Evolutionary conservation across 345 rosid species (phyloP).

Genomic region (Rhodamnia rubescens): DNA sequence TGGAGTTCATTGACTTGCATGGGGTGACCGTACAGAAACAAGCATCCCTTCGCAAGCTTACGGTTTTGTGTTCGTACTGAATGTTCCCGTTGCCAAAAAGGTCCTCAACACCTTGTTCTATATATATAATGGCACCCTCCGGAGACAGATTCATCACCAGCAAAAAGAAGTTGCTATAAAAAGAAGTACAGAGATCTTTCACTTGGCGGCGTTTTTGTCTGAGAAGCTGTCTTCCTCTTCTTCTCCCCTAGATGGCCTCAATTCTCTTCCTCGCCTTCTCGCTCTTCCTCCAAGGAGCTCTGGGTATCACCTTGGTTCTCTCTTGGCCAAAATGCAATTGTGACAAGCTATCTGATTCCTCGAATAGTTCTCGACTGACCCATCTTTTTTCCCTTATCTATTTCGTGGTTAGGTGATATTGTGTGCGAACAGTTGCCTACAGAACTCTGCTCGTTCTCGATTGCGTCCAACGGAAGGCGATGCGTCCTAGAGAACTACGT

Average conservation of each 20-base stretch:
- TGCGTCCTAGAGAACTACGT: slow-evolving; percentile 59
- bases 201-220: neutral
- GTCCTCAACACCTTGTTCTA: neutral
- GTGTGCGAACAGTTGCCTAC: slow-evolving; percentile 57
- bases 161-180: neutral
- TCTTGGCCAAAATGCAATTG: neutral
- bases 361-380: neutral
- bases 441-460: slow-evolving; percentile 52
- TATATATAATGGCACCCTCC: neutral
- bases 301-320: neutral
- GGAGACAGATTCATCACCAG: neutral
- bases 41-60: neutral
- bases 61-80: neutral
- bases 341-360: neutral
- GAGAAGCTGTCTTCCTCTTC: neutral
- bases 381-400: neutral
- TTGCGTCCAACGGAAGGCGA: slow-evolving; percentile 66
- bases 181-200: neutral
- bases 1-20: neutral
- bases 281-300: neutral
- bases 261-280: neutral
- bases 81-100: neutral
- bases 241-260: neutral
- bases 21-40: neutral
- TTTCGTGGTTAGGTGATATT: slow-evolving; percentile 22